These are phyloP conservation scores for Bruguiera gymnorhiza DNA, from an alignment of 345 rosid species.

Conservation along the genomic window DNA sequence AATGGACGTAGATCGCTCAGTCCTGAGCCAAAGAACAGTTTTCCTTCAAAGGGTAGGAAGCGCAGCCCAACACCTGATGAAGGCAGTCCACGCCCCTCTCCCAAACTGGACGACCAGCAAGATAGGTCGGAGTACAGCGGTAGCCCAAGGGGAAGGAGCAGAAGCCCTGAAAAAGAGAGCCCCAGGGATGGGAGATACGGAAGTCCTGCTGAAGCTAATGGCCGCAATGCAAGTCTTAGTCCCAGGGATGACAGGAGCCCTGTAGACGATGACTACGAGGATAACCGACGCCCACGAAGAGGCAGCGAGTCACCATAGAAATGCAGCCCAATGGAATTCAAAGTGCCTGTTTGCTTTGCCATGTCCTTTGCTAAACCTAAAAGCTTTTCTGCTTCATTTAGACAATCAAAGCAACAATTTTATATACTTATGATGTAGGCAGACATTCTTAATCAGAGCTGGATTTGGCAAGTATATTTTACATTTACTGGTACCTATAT, in stretches of 20 bases:
- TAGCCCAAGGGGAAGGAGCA: slow-evolving; percentile 42
- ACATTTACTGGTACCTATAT: neutral
- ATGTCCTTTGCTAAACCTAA: neutral
- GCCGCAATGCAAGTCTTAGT: slow-evolving; percentile 44
- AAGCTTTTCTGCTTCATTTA: neutral
- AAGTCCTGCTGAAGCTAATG: slow-evolving; percentile 58
- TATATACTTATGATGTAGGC: slow-evolving; percentile 1
- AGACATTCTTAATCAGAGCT: neutral
- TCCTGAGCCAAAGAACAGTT: slow-evolving; percentile 26
- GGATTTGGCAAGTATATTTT: slow-evolving; percentile 6
- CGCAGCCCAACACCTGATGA: slow-evolving; percentile 54
- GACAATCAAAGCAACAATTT: neutral
- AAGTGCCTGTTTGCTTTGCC: neutral
- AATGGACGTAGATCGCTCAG: slow-evolving; percentile 26
- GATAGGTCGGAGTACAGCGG: slow-evolving; percentile 27
- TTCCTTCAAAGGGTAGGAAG: slow-evolving; percentile 54
- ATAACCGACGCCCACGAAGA: slow-evolving; percentile 18
- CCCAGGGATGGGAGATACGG: slow-evolving; percentile 36
- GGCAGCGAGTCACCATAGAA: slow-evolving; percentile 25
- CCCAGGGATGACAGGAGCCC: slow-evolving; percentile 49
- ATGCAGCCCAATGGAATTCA: neutral
- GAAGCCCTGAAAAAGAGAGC: slow-evolving; percentile 45
- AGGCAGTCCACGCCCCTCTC: slow-evolving; percentile 28
- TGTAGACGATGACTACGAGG: slow-evolving; percentile 39
- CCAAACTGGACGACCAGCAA: slow-evolving; percentile 21